Evolutionary conservation across 2,329 filamentous ascomycete species (phyloP), one percentile per base, ranked within the genome.

Genomic region (Aspergillus eucalypticola): DNA sequence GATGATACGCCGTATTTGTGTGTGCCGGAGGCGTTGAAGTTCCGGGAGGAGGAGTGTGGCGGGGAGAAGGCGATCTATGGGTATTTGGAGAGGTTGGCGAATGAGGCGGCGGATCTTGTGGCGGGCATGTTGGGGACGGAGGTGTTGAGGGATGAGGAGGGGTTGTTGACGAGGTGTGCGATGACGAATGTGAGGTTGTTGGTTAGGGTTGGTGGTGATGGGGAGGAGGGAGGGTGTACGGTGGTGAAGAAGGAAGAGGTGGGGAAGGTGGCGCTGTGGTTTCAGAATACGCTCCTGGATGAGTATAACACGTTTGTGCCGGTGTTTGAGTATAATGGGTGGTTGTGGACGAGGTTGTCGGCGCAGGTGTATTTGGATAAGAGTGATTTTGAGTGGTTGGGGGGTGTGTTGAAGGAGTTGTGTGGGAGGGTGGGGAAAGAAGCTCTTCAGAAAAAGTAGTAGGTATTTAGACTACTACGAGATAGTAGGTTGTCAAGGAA

Each of bases 331-430:
- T 86, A 92, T 65, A 81, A 77, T 0, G 83, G 83, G 0, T 81
- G 81, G 56, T 84, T 88, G 72, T 96, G 90, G 90, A 81, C 83
- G 0, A 80, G 94, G 52, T 70, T 96, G 51, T 92, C 90, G 71
- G 91, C 86, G 13, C 92, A 96, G 80, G 84, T 95, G 0, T 98
- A 95, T 72, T 76, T 97, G n/a, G 91, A 91, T 25, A 73, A 88
- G 64, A 81, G 82, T 11, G 92, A 97, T 74, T 96, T 95, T 70
- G 85, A 89, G 71, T 90, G 85, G 84, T 83, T 84, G 3, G 90
- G 82, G 0, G 71, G 79, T 54, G 78, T 83, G 8, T 73, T 95
- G 68, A 83, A 84, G 71, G 77, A 79, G 35, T 66, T 90, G 5
- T 87, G 83, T 68, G 78, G 79, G 44, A 76, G 82, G 65, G 82